phyloP scores from a whole-genome alignment of 305 asterid genomes.

The Fraxinus baroniana region DNA sequence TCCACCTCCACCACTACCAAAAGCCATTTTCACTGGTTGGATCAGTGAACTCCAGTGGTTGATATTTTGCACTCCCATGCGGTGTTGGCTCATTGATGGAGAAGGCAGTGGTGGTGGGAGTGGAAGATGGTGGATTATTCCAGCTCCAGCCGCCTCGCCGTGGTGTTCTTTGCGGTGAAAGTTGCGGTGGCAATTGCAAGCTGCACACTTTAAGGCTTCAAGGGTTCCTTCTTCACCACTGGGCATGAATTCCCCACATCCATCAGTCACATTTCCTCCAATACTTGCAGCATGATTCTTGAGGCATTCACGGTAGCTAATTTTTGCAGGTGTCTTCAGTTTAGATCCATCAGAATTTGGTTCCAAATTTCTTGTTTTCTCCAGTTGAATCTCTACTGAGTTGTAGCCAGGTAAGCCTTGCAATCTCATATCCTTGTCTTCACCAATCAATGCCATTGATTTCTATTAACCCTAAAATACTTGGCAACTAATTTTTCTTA shows the following conservation, averaged over 20 bases:
- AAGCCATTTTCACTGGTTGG: constrained; percentile 69
- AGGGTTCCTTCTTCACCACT: constrained; percentile 84
- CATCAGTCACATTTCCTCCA: constrained; percentile 92
- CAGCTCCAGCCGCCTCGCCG: constrained; percentile 19
- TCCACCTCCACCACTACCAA: constrained; percentile 40
- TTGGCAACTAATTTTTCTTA: neutral
- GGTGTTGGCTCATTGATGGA: constrained; percentile 52
- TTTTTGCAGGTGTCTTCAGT: constrained; percentile 27
- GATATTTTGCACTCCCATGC: constrained; percentile 20
- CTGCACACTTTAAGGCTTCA: constrained; percentile 89
- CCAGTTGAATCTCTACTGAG: constrained; percentile 38
- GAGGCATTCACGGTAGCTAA: constrained; percentile 72
- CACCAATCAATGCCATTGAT: constrained; percentile 53
- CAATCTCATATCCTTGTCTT: constrained; percentile 60
- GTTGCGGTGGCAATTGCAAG: constrained; percentile 90
- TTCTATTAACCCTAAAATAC: constrained; percentile 32
- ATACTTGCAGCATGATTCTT: constrained; percentile 90
- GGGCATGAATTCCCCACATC: constrained; percentile 99
- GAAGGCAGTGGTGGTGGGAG: constrained; percentile 57
- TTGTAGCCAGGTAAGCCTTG: constrained; percentile 39
- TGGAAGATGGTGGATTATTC: constrained; percentile 54
- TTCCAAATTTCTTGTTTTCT: constrained; percentile 24
- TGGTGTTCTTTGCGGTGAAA: constrained; percentile 74
- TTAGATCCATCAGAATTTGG: constrained; percentile 52
- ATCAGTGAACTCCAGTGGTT: constrained; percentile 54